Evolutionary conservation across 2,329 filamentous ascomycete genomes (phyloP).

Genomic region (Fusarium denticulatum): DNA sequence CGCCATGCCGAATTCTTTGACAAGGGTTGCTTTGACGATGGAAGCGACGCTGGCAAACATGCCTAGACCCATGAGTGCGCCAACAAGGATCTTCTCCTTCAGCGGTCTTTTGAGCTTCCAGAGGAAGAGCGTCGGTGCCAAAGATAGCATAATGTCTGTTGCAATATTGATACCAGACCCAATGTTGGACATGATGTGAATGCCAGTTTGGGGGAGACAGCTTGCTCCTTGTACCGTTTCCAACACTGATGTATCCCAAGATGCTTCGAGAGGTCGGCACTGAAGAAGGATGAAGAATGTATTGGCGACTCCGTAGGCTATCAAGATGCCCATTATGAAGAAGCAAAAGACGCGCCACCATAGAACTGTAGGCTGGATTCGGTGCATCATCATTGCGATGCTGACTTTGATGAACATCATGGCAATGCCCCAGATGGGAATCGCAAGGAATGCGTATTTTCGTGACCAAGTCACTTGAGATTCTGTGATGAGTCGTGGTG

Average conservation of each 20-base stretch:
- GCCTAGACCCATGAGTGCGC: slow-evolving; percentile 5
- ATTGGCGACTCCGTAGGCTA: slow-evolving; percentile 4
- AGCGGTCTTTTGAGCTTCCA: slow-evolving; percentile 6
- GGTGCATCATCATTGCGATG: slow-evolving; percentile 25
- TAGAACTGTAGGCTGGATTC: slow-evolving; percentile 3
- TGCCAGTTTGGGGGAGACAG: slow-evolving; percentile 8
- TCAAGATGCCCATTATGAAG: slow-evolving; percentile 1
- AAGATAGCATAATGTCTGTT: slow-evolving; percentile 6
- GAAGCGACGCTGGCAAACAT: slow-evolving; percentile 12
- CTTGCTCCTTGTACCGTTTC: slow-evolving; percentile 2
- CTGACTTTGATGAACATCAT: slow-evolving; percentile 26
- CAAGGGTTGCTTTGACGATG: slow-evolving; percentile 12
- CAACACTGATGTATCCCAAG: background rate
- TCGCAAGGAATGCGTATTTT: slow-evolving; percentile 4
- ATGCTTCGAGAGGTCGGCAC: slow-evolving; percentile 7
- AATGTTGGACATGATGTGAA: slow-evolving; percentile 8
- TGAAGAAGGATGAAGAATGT: slow-evolving; percentile 15
- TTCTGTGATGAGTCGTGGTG: background rate
- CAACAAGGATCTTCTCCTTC: slow-evolving; percentile 15
- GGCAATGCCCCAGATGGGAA: slow-evolving; percentile 10
- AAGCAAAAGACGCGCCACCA: slow-evolving; percentile 14
- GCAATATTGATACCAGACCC: background rate
- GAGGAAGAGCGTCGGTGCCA: slow-evolving; percentile 2
- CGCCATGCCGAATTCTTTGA: slow-evolving; percentile 11
- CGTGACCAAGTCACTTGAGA: background rate